Evolutionary conservation across 495 filamentous ascomycete species (phyloP).

Genomic region (Neurospora africana): DNA sequence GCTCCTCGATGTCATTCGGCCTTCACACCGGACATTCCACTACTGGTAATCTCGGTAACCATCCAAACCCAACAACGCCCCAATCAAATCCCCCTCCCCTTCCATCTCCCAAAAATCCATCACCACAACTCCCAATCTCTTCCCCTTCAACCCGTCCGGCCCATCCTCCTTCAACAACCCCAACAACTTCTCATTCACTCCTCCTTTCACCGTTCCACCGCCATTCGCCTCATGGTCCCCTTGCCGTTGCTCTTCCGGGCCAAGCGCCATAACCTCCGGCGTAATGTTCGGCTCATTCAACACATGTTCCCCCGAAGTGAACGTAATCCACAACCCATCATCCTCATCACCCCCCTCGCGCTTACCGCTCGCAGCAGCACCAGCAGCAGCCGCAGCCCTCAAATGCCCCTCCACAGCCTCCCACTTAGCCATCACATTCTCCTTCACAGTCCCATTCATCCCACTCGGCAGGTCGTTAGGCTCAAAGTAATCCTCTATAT

Average conservation of each 20-base stretch:
- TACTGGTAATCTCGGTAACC: not conserved
- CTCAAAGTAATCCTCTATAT: slow-evolving; percentile 84
- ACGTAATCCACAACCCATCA: slow-evolving; percentile 39
- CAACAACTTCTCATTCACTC: not conserved
- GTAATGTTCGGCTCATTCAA: slow-evolving; percentile 31
- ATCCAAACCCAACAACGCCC: not conserved
- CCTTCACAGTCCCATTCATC: slow-evolving; percentile 15
- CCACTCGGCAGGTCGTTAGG: slow-evolving; percentile 40
- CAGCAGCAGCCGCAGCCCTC: slow-evolving; percentile 40
- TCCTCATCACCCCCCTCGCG: not conserved
- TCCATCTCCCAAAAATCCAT: not conserved
- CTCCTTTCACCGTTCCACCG: not conserved
- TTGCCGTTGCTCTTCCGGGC: not conserved
- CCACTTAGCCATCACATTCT: slow-evolving; percentile 64
- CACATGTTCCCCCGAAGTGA: slow-evolving; percentile 35
- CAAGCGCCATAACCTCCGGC: slow-evolving; percentile 35
- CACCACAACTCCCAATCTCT: not conserved
- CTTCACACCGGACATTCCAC: not conserved
- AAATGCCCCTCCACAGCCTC: slow-evolving; percentile 55
- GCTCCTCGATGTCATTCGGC: slow-evolving; percentile 14
- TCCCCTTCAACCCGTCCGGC: not conserved
- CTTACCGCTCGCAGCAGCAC: not conserved
- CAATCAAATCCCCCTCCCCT: not conserved
- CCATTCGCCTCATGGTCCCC: not conserved
- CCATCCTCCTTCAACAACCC: not conserved